Conservation (phyloP, 2,329 filamentous ascomycete genomes). For the Geosmithia flava region DNA sequence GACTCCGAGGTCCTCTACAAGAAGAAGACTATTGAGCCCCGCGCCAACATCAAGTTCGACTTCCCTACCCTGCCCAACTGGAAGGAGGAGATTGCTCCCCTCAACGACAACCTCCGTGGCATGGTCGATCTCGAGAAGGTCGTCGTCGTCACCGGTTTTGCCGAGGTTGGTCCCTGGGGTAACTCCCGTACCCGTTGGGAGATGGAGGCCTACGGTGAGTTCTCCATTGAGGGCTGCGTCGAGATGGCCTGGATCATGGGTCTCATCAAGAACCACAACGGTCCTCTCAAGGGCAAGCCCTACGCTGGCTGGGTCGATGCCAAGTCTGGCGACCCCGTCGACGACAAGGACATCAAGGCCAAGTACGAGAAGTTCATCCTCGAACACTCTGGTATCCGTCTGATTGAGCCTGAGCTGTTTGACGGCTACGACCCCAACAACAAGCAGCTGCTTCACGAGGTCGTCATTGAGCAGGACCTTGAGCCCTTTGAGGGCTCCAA, state of each 20-base stretch:
- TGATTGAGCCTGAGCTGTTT: slow-evolving; percentile 96
- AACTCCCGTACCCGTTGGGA: slow-evolving; percentile 98
- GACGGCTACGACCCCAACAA: slow-evolving; percentile 95
- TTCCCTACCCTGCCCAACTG: slow-evolving; percentile 87
- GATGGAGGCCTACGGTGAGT: slow-evolving; percentile 95
- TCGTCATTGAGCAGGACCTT: slow-evolving; percentile 93
- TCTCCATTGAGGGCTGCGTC: slow-evolving; percentile 93
- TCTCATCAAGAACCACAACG: slow-evolving; percentile 97
- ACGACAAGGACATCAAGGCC: slow-evolving; percentile 93
- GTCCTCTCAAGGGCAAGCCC: slow-evolving; percentile 85
- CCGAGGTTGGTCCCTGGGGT: slow-evolving; percentile 95
- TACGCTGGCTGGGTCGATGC: slow-evolving; percentile 96
- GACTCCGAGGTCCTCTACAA: slow-evolving; percentile 87
- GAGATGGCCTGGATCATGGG: slow-evolving; percentile 99
- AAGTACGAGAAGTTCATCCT: slow-evolving; percentile 97
- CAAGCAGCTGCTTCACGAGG: slow-evolving; percentile 96
- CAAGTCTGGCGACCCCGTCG: slow-evolving; percentile 89
- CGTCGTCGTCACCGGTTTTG: slow-evolving; percentile 92
- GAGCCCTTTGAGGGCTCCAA: slow-evolving; percentile 96
- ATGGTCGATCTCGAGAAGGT: slow-evolving; percentile 98
- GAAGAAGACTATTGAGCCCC: slow-evolving; percentile 84
- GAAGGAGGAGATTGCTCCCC: slow-evolving; percentile 79
- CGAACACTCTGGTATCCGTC: slow-evolving; percentile 91
- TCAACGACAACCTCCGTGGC: slow-evolving; percentile 80
- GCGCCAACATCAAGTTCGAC: slow-evolving; percentile 95